Base-by-base conservation (phyloP, 176 grass and related monocot genomes). In the Juncus effusus region DNA sequence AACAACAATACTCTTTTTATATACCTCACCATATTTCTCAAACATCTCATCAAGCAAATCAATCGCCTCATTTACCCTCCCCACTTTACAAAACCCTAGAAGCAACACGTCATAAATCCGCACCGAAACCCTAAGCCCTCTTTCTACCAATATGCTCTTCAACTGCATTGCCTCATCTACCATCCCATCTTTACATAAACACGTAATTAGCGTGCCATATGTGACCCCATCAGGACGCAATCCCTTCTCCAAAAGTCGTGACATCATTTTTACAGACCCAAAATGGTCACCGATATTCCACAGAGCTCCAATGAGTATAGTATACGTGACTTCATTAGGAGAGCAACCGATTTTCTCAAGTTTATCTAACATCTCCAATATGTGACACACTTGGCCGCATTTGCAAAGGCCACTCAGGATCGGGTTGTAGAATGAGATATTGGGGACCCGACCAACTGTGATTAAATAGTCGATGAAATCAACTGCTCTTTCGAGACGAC, bases 31-130 rank as follows among this genome's bases (percentile, higher is more conserved):
- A 7, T 47, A 41, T 16, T 51, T 51, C 3, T 50, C 51, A 9
- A 66, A 66, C 42, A 66, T 66, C 15, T 66, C 63, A 49, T 66
- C 63, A 51, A 66, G 51, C 63, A 66, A 47, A 51, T 66, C 40
- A 51, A 66, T 66, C 15, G 19, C 41, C 16, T 66, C 63, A 36
- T 6, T 47, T 51, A 66, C 11, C 51, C 63, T 66, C 36, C 15
- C 16, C 41, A 6, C 44, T 47, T 36, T 66, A 47, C n/a, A 15
- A 66, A 66, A 39, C 42, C 63, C 63, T 66, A 19, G 42, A 12
- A 66, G 51, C 11, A 66, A 19, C 16, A 6, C 12, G 42, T 66
- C 36, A 13, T 51, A 66, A 15, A 51, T 10, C 19, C 16, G 16
- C 11, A 8, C 51, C 51, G 42, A 35, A 10, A 47, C 42, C 45